A percentile compares a stretch with the other conserved stretches of the same genome.
Evolutionary conservation across 768 basidiomycete species (phyloP).

Genomic region (Lactarius sanguifluus): DNA sequence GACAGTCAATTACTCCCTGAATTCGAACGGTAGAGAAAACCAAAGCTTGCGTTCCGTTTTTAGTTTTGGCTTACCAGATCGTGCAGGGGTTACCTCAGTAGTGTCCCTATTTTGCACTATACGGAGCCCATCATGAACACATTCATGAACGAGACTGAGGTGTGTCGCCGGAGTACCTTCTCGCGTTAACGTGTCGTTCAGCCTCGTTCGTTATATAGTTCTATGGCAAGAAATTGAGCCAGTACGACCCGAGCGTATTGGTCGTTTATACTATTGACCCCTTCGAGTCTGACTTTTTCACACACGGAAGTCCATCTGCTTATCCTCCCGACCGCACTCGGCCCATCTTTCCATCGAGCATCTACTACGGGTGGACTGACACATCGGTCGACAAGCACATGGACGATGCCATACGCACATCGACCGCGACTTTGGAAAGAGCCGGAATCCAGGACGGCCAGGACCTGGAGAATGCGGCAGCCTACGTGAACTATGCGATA

Average conservation of each 20-base stretch:
- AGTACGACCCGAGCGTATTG: background rate
- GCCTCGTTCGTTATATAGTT: background rate
- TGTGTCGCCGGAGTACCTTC: background rate
- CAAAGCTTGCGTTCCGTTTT: background rate
- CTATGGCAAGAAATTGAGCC: slow-evolving; percentile 4
- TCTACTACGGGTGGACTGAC: slow-evolving; percentile 5
- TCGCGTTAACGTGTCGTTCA: background rate
- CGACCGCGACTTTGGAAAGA: background rate
- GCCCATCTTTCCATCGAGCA: slow-evolving; percentile 2
- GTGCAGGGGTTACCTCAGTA: background rate
- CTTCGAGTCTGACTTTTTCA: slow-evolving; percentile 9
- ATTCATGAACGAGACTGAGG: slow-evolving; percentile 16
- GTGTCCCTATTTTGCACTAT: slow-evolving; percentile 5
- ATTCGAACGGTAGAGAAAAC: background rate
- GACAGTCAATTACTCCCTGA: background rate
- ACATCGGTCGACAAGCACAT: slow-evolving; percentile 3
- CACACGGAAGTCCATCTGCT: slow-evolving; percentile 12
- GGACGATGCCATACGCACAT: slow-evolving; percentile 9
- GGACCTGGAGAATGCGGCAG: slow-evolving; percentile 1
- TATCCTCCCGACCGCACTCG: slow-evolving; percentile 15
- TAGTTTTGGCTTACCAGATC: background rate
- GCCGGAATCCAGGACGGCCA: slow-evolving; percentile 14
- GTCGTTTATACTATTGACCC: slow-evolving; percentile 11
- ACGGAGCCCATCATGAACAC: slow-evolving; percentile 10
- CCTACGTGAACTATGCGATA: slow-evolving; percentile 15